These are phyloP conservation scores for Lachnellula suecica DNA, from an alignment of 2,329 filamentous ascomycete species.

Conservation along the genomic window DNA sequence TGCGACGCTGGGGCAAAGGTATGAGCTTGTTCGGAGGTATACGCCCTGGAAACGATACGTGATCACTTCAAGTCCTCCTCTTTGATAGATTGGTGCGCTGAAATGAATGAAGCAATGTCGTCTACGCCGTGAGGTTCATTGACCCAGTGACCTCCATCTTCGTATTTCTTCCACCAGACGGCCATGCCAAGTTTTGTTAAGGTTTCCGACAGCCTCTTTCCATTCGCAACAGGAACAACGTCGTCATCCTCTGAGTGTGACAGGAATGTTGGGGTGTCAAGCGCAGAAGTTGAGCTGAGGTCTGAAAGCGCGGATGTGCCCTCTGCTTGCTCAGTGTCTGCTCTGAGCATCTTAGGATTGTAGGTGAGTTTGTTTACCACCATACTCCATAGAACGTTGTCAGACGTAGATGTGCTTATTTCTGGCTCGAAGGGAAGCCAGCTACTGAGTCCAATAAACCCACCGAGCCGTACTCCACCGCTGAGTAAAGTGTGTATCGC, in stretches of 20 bases:
- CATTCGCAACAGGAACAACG: constrained; percentile 38
- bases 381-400: constrained; percentile 1
- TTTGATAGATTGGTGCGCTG: not conserved
- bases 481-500: constrained; percentile 39
- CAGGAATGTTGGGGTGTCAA: constrained; percentile 42
- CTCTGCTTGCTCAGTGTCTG: not conserved
- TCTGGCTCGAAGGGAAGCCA: constrained; percentile 31
- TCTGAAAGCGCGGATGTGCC: constrained; percentile 2
- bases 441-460: constrained; percentile 40
- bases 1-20: too few species aligned
- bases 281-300: not conserved
- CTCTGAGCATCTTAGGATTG: not conserved
- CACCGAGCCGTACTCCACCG: constrained; percentile 26
- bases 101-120: constrained; percentile 32
- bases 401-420: constrained; percentile 5
- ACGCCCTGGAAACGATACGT: not conserved
- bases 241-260: constrained; percentile 46
- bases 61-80: not conserved
- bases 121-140: constrained; percentile 43
- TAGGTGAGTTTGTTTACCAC: constrained; percentile 2
- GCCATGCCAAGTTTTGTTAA: constrained; percentile 38
- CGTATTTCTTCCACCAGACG: constrained; percentile 43
- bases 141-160: constrained; percentile 44
- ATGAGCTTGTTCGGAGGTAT: not conserved
- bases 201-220: constrained; percentile 35